Base-by-base conservation (phyloP, 495 filamentous ascomycete species). In the Glonium stellatum region DNA sequence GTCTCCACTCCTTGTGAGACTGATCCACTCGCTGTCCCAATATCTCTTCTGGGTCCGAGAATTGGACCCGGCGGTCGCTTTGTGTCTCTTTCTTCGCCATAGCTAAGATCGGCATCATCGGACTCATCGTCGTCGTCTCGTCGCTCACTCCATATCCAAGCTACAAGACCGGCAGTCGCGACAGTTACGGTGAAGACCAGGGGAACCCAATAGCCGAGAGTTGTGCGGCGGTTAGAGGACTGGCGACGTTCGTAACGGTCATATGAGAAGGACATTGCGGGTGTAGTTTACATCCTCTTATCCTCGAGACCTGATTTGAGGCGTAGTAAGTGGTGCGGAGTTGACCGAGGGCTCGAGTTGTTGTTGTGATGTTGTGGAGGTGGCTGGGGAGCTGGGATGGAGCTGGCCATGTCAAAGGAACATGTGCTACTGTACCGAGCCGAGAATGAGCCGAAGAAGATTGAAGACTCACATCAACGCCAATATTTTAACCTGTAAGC, bases 141-240 rank as follows among this genome's bases (percentile, higher is more conserved):
- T 69, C 89, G 84, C 75, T 93, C 89, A 73, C 87, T 92, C 91
- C 90, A 95, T 31, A 92, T 82, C 92, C 92, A 97, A 22, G 91
- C 89, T 25, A 84, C 91, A 54, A 93, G 76, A 31, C 90, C 89
- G 54, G 87, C 80, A 22, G 91, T 88, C 37, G 91, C 91, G 63
- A 92, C 80, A 52, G 90, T 90, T 37, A 92, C 84, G 42, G 91
- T 96, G 60, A 95, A 69, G 53, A 84, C 85, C 47, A 96, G 75
- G 56, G 91, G 91, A 55, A 92, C 80, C 89, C 90, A 96, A 74
- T 92, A 90, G 67, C 86, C 83, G 69, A 88, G 77, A 54, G 86
- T 81, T 55, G 83, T 82, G 66, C 89, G 85, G 66, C 83, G 78
- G 63, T 80, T 76, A 73, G 76, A 76, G 73, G 82, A 82, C 70